Evolutionary conservation across 257 asterid genomes (phyloP).

Genomic region (Echium plantagineum): DNA sequence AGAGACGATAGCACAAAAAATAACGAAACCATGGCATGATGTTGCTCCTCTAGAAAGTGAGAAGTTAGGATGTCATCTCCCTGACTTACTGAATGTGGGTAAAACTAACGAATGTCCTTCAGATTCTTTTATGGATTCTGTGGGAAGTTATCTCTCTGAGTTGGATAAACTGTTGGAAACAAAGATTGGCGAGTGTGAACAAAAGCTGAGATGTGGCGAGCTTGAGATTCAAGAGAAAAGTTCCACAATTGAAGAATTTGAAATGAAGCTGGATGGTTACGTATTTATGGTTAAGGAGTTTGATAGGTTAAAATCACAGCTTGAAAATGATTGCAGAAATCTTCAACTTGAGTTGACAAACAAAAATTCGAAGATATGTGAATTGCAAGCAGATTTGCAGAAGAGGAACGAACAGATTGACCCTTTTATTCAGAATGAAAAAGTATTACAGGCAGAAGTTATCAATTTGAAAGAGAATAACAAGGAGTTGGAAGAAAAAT

Average conservation of each 20-base stretch:
- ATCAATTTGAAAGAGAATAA: slow-evolving; percentile 27
- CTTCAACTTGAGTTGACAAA: slow-evolving; percentile 31
- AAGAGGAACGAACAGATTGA: slow-evolving; percentile 21
- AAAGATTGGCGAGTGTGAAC: slow-evolving; percentile 31
- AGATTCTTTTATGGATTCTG: slow-evolving; percentile 16
- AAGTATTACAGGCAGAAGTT: slow-evolving; percentile 31
- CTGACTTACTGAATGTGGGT: slow-evolving; percentile 16
- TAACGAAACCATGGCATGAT: slow-evolving; percentile 34
- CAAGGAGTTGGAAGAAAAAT: slow-evolving; percentile 27
- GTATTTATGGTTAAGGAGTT: slow-evolving; percentile 27
- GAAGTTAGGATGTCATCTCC: slow-evolving; percentile 14
- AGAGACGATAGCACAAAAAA: slow-evolving; percentile 30
- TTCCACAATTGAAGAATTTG: slow-evolving; percentile 23
- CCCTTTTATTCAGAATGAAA: slow-evolving; percentile 16
- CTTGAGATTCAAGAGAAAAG: slow-evolving; percentile 29
- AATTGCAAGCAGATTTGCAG: slow-evolving; percentile 24
- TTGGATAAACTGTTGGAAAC: slow-evolving; percentile 52
- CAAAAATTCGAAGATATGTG: slow-evolving; percentile 20
- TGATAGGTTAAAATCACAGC: slow-evolving; percentile 27
- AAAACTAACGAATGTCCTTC: slow-evolving; percentile 12
- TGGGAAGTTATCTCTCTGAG: slow-evolving; percentile 31
- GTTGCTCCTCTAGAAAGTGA: slow-evolving; percentile 16
- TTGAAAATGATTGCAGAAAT: slow-evolving; percentile 25
- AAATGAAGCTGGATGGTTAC: slow-evolving; percentile 28
- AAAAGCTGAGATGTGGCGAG: slow-evolving; percentile 20